Evolutionary conservation across 73 alveolate species (phyloP).

Genomic region (Paramecium tetraurelia): DNA sequence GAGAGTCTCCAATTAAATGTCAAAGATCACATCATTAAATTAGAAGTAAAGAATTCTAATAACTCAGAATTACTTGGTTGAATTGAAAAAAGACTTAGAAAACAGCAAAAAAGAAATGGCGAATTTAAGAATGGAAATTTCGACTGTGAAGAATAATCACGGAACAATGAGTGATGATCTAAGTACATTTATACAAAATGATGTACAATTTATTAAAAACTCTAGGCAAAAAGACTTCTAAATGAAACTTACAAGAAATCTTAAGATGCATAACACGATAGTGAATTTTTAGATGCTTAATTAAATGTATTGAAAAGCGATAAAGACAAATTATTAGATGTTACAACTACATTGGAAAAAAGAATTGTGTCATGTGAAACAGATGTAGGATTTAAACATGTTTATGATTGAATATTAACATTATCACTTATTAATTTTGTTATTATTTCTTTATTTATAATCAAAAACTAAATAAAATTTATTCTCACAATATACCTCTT

Average conservation of each 20-base stretch:
- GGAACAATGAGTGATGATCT: background rate
- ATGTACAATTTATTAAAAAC: background rate
- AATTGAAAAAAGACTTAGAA: slow-evolving; percentile 38
- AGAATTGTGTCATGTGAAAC: slow-evolving; percentile 34
- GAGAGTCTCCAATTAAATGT: slow-evolving; percentile 35
- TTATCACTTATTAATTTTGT: background rate
- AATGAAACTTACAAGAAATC: background rate
- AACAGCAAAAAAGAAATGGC: slow-evolving; percentile 10
- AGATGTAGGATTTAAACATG: slow-evolving; percentile 45
- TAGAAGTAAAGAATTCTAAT: background rate
- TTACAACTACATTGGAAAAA: slow-evolving; percentile 16
- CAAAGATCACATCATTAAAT: slow-evolving; percentile 34
- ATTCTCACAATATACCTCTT: background rate
- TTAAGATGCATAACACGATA: background rate
- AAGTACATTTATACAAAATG: background rate
- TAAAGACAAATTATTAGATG: slow-evolving; percentile 25
- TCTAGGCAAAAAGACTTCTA: background rate
- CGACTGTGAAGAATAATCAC: background rate
- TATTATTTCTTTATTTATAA: background rate
- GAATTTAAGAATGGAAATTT: slow-evolving; percentile 39
- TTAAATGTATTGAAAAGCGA: background rate
- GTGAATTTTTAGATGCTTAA: slow-evolving; percentile 40
- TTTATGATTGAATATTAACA: slow-evolving; percentile 14
- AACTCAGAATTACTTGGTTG: background rate
- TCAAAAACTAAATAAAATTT: background rate